These are phyloP conservation scores for Yarrowia porcina DNA, from an alignment of 805 yeast genomes.

Conservation along the genomic window DNA sequence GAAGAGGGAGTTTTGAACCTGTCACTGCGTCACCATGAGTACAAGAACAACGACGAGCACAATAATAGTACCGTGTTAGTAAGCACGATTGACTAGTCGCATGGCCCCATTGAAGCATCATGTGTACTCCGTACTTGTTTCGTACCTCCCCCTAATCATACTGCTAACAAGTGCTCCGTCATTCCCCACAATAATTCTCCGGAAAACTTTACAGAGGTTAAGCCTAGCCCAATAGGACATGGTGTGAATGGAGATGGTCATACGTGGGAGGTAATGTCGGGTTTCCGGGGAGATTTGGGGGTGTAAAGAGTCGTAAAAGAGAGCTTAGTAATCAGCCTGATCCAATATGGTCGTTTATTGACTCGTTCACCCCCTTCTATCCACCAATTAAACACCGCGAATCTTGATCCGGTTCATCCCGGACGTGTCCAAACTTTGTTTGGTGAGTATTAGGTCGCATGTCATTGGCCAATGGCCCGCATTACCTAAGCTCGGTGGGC, in stretches of 20 bases:
- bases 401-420: slow-evolving; percentile 24
- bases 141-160: no score
- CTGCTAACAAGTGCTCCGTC: slow-evolving; percentile 27
- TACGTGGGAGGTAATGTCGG: not conserved
- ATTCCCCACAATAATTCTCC: slow-evolving; percentile 23
- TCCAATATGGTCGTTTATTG: no score
- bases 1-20: no score
- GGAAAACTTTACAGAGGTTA: not conserved
- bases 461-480: slow-evolving; percentile 25
- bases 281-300: no score
- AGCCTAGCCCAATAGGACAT: slow-evolving; percentile 16
- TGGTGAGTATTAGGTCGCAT: slow-evolving; percentile 21
- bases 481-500: slow-evolving; percentile 25
- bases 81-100: no score
- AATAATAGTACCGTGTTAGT: no score
- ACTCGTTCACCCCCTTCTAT: no score
- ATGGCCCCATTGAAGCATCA: no score
- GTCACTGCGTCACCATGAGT: no score
- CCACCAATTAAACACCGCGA: slow-evolving; percentile 13
- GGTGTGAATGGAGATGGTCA: not conserved
- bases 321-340: not conserved
- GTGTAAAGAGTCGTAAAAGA: not conserved
- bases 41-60: no score
- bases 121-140: no score
- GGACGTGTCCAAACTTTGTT: slow-evolving; percentile 23